Evolutionary conservation across 1,284 basidiomycete species (phyloP), one percentile per base, ranked within the genome.

Genomic region (Boletus calvinii): DNA sequence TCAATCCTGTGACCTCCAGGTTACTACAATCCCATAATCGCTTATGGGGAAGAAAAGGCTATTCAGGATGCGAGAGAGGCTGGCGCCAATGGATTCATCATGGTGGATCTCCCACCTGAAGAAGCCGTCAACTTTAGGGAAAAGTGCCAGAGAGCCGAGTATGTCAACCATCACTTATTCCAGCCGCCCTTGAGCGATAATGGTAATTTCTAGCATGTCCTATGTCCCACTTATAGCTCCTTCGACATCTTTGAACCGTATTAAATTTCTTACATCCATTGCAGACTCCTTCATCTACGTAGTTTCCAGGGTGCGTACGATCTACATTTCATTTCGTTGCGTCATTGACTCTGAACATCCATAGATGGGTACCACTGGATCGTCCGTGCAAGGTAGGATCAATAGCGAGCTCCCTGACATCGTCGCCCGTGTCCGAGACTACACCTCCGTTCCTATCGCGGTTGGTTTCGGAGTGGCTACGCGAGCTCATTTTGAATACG

Each of bases 261-360:
- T 99, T 67, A 86, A 90, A 66, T 96, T 97, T 75, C 80, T 99
- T 31, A 77, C 92, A 6, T 85, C 87, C 8, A 96, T 98, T 58
- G 95, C 97, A 20, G 96, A 99, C 71, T 87, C 90, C 4, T 99
- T 99, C 77, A 94, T 99, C 62, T 99, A 99, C 70, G 87, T 99
- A 49, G 93, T 97, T 15, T 64, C 63, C 34, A 65, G 62, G 52
- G 63, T 58, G 43, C n/a, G 48, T 50, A 22, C 22, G n/a, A 40
- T 31, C 22, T 32, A 29, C 35, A 29, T 39, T 11, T 50, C 35
- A 29, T 39, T 11, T 50, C 12, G 3, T n/a, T 17, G 11, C 15
- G 20, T 32, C 10, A 15, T 20, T 29, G 1, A 32, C 7, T 32
- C 45, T 50, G 37, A 70, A 24, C 24, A 54, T 42, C 8, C 41